Evolutionary conservation across 2,329 filamentous ascomycete genomes (phyloP), one percentile per base, ranked within the genome.

Genomic region (Ascosphaera apis): DNA sequence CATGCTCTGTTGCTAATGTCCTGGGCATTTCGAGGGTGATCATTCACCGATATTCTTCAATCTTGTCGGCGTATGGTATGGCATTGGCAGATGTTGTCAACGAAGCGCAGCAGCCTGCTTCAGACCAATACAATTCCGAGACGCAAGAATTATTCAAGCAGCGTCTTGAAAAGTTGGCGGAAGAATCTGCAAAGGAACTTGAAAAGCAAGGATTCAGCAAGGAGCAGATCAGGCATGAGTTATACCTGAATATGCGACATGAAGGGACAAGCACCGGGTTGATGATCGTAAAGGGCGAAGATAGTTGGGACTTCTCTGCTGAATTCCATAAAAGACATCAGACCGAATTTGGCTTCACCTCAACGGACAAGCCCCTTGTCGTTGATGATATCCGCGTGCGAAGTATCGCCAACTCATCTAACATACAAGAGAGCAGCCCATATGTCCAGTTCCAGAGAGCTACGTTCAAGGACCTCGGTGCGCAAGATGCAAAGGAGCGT

Each of bases 51-150:
- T 92, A 92, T 50, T 91, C 83, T 0, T 92, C 83, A 0, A 81
- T 93, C 1, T 62, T 92, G 0, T 92, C 83, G 0, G 84, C 84
- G 0, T 92, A 92, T 44, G 84, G 84, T 11, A 86, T 93, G 75
- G 82, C 83, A 0, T 59, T 93, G 3, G 84, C 84, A 8, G 84
- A 93, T 48, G 83, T 92, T 0, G 84, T 93, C 0, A 81, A 92
- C 43, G 84, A 93, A 56, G 67, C 76, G 19, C 84, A 93, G 43
- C 53, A 60, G 33, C 56, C 56, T 7, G 63, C 69, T 36, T 69
- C 66, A 0, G 65, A 63, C 16, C 56, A 64, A 2, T 72, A 66
- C 56, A 60, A 62, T 6, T 41, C 49, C 11, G 50, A 31, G 13
- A 39, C 53, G 4, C 46, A 52, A 35, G 36, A 45, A 1, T 42